A percentile compares a stretch with the other conserved stretches of the same genome.
phyloP scores from a whole-genome alignment of 805 yeast genomes.

The Candida lessepsii region DNA sequence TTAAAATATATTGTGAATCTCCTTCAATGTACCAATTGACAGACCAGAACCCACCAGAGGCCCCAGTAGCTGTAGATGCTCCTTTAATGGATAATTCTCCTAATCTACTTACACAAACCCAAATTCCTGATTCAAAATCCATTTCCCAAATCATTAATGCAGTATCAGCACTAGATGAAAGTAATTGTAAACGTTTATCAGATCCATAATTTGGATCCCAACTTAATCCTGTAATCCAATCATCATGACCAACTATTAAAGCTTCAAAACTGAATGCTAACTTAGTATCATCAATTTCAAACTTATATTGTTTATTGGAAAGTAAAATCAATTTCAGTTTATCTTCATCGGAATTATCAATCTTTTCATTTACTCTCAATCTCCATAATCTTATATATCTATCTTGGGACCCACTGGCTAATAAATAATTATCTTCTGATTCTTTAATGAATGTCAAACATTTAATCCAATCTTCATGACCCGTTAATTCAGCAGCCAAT shows the following conservation, averaged over 20 bases:
- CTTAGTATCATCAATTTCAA: constrained; percentile 35
- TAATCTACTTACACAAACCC: constrained; percentile 77
- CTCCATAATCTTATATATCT: constrained; percentile 90
- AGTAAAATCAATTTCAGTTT: constrained; percentile 50
- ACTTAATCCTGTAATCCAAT: constrained; percentile 83
- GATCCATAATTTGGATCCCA: constrained; percentile 62
- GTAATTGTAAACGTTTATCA: constrained; percentile 47
- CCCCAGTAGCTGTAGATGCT: constrained; percentile 97
- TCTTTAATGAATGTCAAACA: constrained; percentile 59
- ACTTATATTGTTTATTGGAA: constrained; percentile 71
- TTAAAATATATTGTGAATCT: constrained; percentile 49
- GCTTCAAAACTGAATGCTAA: constrained; percentile 83
- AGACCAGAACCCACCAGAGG: constrained; percentile 68
- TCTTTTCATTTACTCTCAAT: constrained; percentile 52
- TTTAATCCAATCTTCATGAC: constrained; percentile 97
- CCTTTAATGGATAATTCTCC: constrained; percentile 96
- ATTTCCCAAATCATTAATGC: constrained; percentile 94
- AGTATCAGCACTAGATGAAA: constrained; percentile 91
- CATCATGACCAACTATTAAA: constrained; percentile 95
- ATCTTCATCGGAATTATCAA: constrained; percentile 60
- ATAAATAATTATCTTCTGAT: constrained; percentile 50
- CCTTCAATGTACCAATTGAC: constrained; percentile 61
- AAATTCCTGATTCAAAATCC: constrained; percentile 79
- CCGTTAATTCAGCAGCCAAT: constrained; percentile 59
- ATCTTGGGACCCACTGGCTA: constrained; percentile 94